These are phyloP conservation scores for Phytophthora quininea DNA, from an alignment of 352 stramenopile genomes.

Conservation along the genomic window DNA sequence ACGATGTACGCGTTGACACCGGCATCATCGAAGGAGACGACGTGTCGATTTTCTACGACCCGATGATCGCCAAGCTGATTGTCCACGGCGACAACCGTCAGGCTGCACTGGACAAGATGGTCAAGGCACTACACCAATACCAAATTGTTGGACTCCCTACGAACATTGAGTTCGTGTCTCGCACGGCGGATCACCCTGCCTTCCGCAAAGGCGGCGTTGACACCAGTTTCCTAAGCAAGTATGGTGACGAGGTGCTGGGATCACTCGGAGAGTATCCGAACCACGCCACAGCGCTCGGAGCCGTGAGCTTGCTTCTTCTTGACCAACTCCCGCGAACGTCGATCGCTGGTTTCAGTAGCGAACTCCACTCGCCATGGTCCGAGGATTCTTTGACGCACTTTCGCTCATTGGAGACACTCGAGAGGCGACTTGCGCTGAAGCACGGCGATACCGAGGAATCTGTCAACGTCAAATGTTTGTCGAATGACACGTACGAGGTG, in stretches of 20 bases:
- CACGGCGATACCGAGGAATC: conserved; percentile 49
- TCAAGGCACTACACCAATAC: conserved; percentile 90
- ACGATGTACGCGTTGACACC: conserved; percentile 89
- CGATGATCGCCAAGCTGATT: conserved; percentile 95
- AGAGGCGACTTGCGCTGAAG: conserved; percentile 55
- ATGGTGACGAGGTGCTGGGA: conserved; percentile 83
- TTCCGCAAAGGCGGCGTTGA: conserved; percentile 92
- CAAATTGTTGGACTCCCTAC: conserved; percentile 93
- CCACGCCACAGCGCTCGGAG: conserved; percentile 76
- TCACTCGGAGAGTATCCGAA: conserved; percentile 54
- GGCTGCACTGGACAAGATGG: conserved; percentile 84
- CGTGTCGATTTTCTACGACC: conserved; percentile 94
- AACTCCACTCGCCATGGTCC: conserved; percentile 67
- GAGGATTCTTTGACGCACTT: conserved; percentile 59
- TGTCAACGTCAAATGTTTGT: conserved; percentile 50
- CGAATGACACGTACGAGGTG: conserved; percentile 51
- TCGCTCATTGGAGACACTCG: conserved; percentile 59
- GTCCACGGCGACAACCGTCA: conserved; percentile 88
- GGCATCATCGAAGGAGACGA: conserved; percentile 89
- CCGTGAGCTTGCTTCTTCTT: conserved; percentile 76
- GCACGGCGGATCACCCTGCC: conserved; percentile 84
- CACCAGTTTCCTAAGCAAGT: conserved; percentile 94
- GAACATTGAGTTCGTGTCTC: conserved; percentile 95
- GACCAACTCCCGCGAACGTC: conserved; percentile 52
- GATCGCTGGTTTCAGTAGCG: conserved; percentile 43